Base-by-base conservation (phyloP, 192 early-diverging fungal species). In the Coemansia sp. region DNA sequence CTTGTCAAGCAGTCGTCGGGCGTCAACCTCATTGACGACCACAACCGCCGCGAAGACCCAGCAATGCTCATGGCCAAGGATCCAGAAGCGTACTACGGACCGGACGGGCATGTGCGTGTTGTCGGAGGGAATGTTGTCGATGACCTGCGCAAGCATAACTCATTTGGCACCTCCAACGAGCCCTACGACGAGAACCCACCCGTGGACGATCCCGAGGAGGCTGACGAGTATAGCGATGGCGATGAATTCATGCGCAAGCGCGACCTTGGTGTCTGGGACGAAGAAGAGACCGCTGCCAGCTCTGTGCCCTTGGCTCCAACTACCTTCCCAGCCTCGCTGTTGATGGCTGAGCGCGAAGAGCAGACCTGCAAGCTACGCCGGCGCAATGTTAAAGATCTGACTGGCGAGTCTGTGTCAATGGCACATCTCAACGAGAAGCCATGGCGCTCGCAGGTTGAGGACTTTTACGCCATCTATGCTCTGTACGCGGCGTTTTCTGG, bases 161-260 rank as follows among this genome's bases (percentile, higher is more conserved):
- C 49, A 48, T 62, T 73, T 51, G 72, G 77, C 21, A 75, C 72
- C 0, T 44, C 64, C 16, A 64, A 62, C 61, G 72, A 80, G 69
- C 77, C 77, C 14, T 80, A 80, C 51, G 77, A 80, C 72, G 77
- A 80, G 58, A 75, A 80, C 49, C 77, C 77, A 48, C 77, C 77
- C 4, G 77, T 80, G 3, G 72, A 80, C 26, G 77, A 80, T 39
- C 77, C 77, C 3, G 77, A 80, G 35, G 77, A 80, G 46, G 77
- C 64, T 16, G 77, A 80, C 60, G 77, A 80, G 69, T 80, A 80
- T 66, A 75, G 72, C 59, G 77, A 80, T 2, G 72, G 72, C 65
- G 72, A 80, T 11, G 77, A 80, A 58, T 80, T 80, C 60, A 80
- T 80, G 77, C 77, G 77, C 59, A 80, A 80, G 63, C 77, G 77